Evolutionary conservation across 2,329 filamentous ascomycete species (phyloP).

Genomic region (Fusarium zealandicum): DNA sequence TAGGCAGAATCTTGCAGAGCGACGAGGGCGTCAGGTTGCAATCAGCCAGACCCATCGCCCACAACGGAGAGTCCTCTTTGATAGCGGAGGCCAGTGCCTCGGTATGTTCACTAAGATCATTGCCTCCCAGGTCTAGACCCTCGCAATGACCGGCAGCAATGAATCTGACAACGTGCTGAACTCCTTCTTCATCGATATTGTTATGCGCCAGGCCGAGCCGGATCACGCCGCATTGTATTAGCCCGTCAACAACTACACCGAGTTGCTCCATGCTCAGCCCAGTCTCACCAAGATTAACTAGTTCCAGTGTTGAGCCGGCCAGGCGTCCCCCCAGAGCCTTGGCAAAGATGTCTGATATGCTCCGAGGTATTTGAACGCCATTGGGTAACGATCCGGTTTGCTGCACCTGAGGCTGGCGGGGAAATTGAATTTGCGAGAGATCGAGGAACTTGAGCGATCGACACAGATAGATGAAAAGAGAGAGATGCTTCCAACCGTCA

Average conservation of each 20-base stretch:
- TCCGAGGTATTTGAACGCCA: conserved; percentile 45
- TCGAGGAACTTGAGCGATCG: conserved; percentile 86
- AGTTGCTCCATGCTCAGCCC: conserved; percentile 75
- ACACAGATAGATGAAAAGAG: conserved; percentile 89
- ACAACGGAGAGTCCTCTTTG: conserved; percentile 66
- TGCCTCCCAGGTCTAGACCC: conserved; percentile 88
- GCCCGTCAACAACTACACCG: conserved; percentile 78
- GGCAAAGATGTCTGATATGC: conserved; percentile 68
- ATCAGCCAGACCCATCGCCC: conserved; percentile 84
- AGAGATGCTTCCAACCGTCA: conserved; percentile 91
- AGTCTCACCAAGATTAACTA: conserved; percentile 84
- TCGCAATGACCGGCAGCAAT: conserved; percentile 80
- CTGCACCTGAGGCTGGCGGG: conserved; percentile 50
- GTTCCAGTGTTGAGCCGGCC: conserved; percentile 77
- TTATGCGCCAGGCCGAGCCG: conserved; percentile 87
- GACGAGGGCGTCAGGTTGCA: conserved; percentile 80
- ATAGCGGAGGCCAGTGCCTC: conserved; percentile 61
- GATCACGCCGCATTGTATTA: conserved; percentile 78
- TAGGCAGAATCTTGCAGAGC: conserved; percentile 77
- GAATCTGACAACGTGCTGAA: conserved; percentile 79
- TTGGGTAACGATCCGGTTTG: conserved; percentile 44
- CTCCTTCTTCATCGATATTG: conserved; percentile 73
- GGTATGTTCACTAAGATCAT: conserved; percentile 69
- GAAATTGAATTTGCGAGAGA: conserved; percentile 84
- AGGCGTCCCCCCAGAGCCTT: conserved; percentile 80